Conservation (phyloP, 2,329 filamentous ascomycete genomes). For the Teratosphaeria zuluensis region DNA sequence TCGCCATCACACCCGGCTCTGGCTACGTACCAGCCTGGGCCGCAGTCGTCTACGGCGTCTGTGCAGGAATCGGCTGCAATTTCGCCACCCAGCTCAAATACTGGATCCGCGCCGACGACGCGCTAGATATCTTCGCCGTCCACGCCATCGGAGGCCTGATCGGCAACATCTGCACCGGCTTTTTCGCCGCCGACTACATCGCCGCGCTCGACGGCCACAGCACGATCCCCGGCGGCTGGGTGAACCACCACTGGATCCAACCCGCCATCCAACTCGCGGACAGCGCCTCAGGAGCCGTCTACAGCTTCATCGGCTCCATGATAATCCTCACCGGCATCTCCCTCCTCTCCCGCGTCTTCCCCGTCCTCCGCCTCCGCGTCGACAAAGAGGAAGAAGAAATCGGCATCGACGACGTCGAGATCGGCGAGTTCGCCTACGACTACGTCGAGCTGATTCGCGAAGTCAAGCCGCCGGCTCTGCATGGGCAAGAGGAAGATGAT, state of each 20-base stretch:
- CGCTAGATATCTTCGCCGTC: slow-evolving; percentile 76
- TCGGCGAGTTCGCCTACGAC: slow-evolving; percentile 92
- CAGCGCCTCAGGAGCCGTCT: slow-evolving; percentile 63
- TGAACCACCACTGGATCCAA: slow-evolving; percentile 77
- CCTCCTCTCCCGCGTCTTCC: slow-evolving; percentile 69
- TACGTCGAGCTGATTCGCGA: slow-evolving; percentile 77
- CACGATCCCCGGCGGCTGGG: slow-evolving; percentile 64
- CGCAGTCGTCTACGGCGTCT: slow-evolving; percentile 66
- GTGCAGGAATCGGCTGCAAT: slow-evolving; percentile 71
- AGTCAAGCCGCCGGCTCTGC: slow-evolving; percentile 33
- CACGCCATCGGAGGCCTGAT: slow-evolving; percentile 70
- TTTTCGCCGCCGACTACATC: slow-evolving; percentile 80
- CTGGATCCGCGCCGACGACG: slow-evolving; percentile 68
- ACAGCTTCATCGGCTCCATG: slow-evolving; percentile 58
- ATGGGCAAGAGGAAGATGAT: neutral
- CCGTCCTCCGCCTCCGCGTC: slow-evolving; percentile 64
- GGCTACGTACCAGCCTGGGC: slow-evolving; percentile 81
- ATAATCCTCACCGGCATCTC: slow-evolving; percentile 45
- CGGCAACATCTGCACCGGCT: slow-evolving; percentile 67
- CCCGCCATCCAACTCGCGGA: slow-evolving; percentile 77
- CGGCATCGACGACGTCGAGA: slow-evolving; percentile 78
- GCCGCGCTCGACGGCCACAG: slow-evolving; percentile 65
- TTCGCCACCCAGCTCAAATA: slow-evolving; percentile 91
- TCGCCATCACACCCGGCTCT: slow-evolving; percentile 80
- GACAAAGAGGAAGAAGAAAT: slow-evolving; percentile 69